phyloP scores from a whole-genome alignment of 495 filamentous ascomycete species.

The Geopyxis carbonaria region DNA sequence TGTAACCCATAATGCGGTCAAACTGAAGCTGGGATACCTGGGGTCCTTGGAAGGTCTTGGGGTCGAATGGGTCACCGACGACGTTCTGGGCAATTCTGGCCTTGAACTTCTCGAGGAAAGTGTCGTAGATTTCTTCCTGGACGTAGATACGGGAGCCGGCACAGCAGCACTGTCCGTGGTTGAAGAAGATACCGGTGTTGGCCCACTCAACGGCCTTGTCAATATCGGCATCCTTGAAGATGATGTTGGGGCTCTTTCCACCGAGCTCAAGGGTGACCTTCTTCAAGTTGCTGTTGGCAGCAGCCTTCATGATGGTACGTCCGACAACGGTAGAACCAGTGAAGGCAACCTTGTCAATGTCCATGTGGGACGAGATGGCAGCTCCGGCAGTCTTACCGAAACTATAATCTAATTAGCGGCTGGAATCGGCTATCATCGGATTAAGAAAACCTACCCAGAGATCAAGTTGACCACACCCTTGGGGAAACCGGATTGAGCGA shows the following conservation, averaged over 20 bases:
- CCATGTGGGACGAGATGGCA: conserved; percentile 86
- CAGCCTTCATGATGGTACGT: conserved; percentile 87
- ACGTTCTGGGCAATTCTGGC: conserved; percentile 62
- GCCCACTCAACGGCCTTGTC: conserved; percentile 90
- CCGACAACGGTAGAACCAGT: conserved; percentile 87
- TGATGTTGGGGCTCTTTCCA: conserved; percentile 95
- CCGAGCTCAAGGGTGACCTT: conserved; percentile 98
- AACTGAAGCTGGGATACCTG: conserved; percentile 91
- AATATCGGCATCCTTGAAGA: conserved; percentile 90
- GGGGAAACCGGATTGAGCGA: conserved; percentile 94
- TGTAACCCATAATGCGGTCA: conserved; percentile 97
- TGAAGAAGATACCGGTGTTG: conserved; percentile 98
- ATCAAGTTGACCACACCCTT: conserved; percentile 90
- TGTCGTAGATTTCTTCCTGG: conserved; percentile 89
- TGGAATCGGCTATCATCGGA: no score
- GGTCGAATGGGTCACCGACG: conserved; percentile 80
- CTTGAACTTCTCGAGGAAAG: conserved; percentile 73
- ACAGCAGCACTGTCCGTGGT: conserved; percentile 98
- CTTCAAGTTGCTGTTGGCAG: conserved; percentile 88
- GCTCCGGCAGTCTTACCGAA: conserved; percentile 82
- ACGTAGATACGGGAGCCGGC: conserved; percentile 92
- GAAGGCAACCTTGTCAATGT: conserved; percentile 96
- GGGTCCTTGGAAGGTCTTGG: conserved; percentile 88
- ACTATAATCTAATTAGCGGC: no score
- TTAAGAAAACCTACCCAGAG: conserved; percentile 54